Evolutionary conservation across 148 eudicot species (phyloP), one percentile per base, ranked within the genome.

Genomic region (Vaccinium myrtillus): DNA sequence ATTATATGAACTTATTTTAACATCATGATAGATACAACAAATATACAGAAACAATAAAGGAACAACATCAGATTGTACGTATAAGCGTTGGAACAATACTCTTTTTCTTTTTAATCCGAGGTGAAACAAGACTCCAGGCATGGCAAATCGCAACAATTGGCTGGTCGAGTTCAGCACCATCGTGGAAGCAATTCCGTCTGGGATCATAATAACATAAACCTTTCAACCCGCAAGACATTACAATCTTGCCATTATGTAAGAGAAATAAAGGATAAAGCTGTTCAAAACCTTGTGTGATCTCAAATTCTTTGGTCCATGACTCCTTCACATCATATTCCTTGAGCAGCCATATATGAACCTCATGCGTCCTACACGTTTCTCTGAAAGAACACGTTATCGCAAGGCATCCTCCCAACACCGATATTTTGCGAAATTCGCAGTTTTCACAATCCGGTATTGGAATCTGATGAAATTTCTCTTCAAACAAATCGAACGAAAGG

Each of bases 391-490:
- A 25, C 11, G 74, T 69, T 27, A 27, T 27, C 7, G 36, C 74
- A 69, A 69, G 74, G 74, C 36, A 27, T 11, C 39, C 74, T 69
- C 39, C 39, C 74, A 69, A 12, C 74, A 69, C 39, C 6, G 74
- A 25, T 10, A 69, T 25, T 4, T 25, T 12, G 74, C 5, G 0
- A 69, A 69, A 25, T 12, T 69, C 27, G 9, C 70, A 7, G 9
- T n/a, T 11, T 61, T 61, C 67, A 2, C 30, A 63, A 0, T n/a
- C 10, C 0, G 70, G 27, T 8, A 6, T 63, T 63, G 70, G 27
- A 27, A n/a, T 63, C 4, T 63, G 70, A n/a, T 63, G 70, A 63
- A 63, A 63, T 63, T 63, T 63, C 70, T 63, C 70, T n/a, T 63
- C 70, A 2, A 63, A 23, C 13, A n/a, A 63, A 63, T 63, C 30